Percentiles rank a stretch among this genome's conserved stretches.
Conservation (phyloP, 2,329 filamentous ascomycete species). For the Diplocarpon mali region DNA sequence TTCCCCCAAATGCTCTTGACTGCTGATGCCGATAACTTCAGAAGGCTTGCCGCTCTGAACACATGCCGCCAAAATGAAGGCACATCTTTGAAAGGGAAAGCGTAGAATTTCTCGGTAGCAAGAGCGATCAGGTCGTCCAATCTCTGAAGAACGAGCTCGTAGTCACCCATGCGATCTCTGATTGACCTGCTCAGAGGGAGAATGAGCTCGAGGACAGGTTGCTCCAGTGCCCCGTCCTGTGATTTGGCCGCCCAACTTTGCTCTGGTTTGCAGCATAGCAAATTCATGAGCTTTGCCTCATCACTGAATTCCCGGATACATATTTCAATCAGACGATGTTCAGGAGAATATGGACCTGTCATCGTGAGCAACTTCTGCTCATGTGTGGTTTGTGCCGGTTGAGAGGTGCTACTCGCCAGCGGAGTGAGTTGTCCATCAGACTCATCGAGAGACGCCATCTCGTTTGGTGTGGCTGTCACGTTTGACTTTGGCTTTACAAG, state of each 20-base stretch:
- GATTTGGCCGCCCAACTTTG: not conserved
- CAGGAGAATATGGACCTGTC: no score
- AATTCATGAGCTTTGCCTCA: not conserved
- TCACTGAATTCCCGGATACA: no score
- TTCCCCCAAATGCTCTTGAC: constrained; percentile 16
- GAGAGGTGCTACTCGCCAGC: no score
- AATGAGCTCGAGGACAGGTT: constrained; percentile 13
- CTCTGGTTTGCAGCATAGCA: not conserved
- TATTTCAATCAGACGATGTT: no score
- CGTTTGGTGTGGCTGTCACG: no score
- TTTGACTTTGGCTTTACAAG: no score
- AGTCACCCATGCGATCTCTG: constrained; percentile 2
- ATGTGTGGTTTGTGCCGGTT: no score
- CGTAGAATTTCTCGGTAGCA: constrained; percentile 56
- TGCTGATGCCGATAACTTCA: constrained; percentile 39
- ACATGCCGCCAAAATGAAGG: constrained; percentile 58
- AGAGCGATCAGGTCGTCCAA: constrained; percentile 47
- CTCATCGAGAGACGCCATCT: no score
- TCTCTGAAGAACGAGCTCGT: constrained; percentile 25
- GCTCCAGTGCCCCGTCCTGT: not conserved
- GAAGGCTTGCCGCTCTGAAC: constrained; percentile 59
- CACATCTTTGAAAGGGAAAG: constrained; percentile 56
- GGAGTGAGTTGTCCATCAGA: no score
- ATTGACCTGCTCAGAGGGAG: constrained; percentile 9
- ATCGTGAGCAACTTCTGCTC: no score